phyloP scores from a whole-genome alignment of 139 green algal genomes.

The Chlamydomonas schloesseri region DNA sequence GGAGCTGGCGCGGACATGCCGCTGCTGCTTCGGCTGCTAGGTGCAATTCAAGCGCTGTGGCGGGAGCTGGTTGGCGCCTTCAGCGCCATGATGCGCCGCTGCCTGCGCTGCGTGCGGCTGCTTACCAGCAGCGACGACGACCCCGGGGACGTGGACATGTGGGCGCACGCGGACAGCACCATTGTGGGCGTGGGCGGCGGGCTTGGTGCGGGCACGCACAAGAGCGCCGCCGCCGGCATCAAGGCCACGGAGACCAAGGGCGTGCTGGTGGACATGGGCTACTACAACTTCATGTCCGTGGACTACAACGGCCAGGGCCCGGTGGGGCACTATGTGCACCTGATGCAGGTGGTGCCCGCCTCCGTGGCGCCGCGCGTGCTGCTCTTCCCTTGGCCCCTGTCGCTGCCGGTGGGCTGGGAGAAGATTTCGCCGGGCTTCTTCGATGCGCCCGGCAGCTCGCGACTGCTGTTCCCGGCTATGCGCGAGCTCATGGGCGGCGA shows the following conservation, averaged over 20 bases:
- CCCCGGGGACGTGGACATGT: constrained; percentile 45
- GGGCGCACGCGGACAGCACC: constrained; percentile 39
- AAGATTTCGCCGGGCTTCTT: constrained; percentile 67
- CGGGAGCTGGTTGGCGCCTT: neutral
- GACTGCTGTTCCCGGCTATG: constrained; percentile 61
- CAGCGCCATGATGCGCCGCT: neutral
- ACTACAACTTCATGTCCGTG: constrained; percentile 48
- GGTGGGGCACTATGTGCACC: constrained; percentile 44
- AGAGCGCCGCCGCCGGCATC: neutral
- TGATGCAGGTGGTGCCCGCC: constrained; percentile 45
- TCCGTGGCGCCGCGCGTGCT: constrained; percentile 53
- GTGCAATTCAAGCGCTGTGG: neutral
- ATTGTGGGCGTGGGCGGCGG: neutral
- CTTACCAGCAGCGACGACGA: constrained; percentile 42
- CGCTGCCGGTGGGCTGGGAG: constrained; percentile 43
- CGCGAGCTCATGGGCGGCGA: constrained; percentile 44
- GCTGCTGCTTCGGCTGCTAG: neutral
- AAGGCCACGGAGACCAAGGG: constrained; percentile 39
- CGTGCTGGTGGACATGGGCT: constrained; percentile 61
- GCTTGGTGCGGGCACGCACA: neutral
- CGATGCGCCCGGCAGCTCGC: constrained; percentile 58
- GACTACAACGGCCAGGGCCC: constrained; percentile 6
- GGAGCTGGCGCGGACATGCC: neutral
- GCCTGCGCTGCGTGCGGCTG: constrained; percentile 35
- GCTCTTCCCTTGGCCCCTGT: constrained; percentile 66